These are phyloP conservation scores for Suaeda aralocaspica DNA, from an alignment of 148 eudicot genomes.

Conservation along the genomic window DNA sequence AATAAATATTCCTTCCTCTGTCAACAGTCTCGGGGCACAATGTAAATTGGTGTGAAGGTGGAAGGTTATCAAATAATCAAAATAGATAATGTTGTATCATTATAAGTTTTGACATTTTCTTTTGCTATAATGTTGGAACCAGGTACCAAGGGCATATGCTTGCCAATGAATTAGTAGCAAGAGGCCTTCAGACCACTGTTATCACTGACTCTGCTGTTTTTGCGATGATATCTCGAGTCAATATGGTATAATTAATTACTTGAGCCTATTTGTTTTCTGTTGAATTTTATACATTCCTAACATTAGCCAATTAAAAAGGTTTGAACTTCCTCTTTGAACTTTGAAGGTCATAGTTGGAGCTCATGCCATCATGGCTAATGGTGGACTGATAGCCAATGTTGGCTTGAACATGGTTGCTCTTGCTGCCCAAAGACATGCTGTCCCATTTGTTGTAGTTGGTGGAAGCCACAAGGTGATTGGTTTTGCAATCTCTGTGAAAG, in stretches of 20 bases:
- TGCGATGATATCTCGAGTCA: conserved; percentile 98
- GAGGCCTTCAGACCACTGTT: conserved; percentile 92
- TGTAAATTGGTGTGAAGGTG: background rate
- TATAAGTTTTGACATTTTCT: conserved; percentile 7
- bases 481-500: background rate
- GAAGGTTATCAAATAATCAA: background rate
- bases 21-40: background rate
- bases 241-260: conserved; percentile 55
- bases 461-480: conserved; percentile 85
- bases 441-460: conserved; percentile 96
- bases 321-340: conserved; percentile 3
- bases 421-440: conserved; percentile 98
- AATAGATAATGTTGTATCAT: background rate
- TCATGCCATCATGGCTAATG: conserved; percentile 99
- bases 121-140: conserved; percentile 16
- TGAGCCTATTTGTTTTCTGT: background rate
- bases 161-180: conserved; percentile 83
- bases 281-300: background rate
- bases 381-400: conserved; percentile 93
- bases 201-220: conserved; percentile 97
- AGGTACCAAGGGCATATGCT: conserved; percentile 96
- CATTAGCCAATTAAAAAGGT: background rate
- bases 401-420: conserved; percentile 98
- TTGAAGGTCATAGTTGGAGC: conserved; percentile 99
- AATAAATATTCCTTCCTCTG: background rate